Conservation (phyloP, 805 yeast genomes). For the Teunomyces stri region DNA sequence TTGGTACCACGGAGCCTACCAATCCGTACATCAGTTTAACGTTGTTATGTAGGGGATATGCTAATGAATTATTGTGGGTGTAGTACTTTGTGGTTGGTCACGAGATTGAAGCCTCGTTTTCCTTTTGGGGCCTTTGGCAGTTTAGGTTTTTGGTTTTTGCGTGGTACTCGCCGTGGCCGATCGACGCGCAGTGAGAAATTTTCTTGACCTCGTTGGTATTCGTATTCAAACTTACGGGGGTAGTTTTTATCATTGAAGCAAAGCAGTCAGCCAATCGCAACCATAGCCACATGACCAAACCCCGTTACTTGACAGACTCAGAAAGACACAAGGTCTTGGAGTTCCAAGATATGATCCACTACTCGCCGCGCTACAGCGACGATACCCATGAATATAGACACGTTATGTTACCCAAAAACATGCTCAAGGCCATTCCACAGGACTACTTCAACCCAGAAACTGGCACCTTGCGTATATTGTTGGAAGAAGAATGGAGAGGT, state of each 20-base stretch:
- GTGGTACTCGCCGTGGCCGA: no score
- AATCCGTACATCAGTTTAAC: neutral
- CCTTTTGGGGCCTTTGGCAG: no score
- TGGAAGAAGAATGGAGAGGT: constrained; percentile 99
- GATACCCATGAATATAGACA: constrained; percentile 93
- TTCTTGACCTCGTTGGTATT: neutral
- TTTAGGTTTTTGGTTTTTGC: no score
- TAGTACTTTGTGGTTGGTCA: neutral
- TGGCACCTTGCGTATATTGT: constrained; percentile 84
- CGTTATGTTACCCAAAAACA: constrained; percentile 93
- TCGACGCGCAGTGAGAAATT: neutral
- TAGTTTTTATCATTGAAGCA: neutral
- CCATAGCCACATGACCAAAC: constrained; percentile 35
- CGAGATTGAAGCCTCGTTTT: neutral
- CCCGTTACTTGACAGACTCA: constrained; percentile 73
- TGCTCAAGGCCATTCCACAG: constrained; percentile 89
- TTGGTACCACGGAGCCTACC: neutral
- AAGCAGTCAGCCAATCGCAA: neutral
- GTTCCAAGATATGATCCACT: constrained; percentile 91
- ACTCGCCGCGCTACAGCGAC: constrained; percentile 90
- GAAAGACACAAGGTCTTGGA: constrained; percentile 87
- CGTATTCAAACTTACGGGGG: neutral
- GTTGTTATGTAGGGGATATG: no score
- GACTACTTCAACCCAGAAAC: constrained; percentile 93
- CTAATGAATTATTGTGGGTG: no score